Conservation (phyloP, 1,139 yeast genomes). For the Pichia sp. region DNA sequence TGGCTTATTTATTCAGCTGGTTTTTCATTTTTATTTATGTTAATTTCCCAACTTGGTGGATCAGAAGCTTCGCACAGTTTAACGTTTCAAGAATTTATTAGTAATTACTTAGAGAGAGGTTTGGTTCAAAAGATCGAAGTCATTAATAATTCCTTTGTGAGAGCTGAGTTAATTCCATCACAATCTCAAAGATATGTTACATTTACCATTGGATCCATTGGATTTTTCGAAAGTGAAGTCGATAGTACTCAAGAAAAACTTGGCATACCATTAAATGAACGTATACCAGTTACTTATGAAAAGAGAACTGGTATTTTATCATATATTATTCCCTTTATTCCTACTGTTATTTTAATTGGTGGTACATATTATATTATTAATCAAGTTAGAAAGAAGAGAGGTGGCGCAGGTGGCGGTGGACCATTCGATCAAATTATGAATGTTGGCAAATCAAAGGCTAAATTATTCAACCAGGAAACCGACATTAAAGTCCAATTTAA, state of each 20-base stretch:
- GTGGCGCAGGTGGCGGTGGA: constrained; percentile 40
- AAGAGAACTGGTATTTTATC: constrained; percentile 61
- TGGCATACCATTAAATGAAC: constrained; percentile 52
- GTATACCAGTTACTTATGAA: constrained; percentile 79
- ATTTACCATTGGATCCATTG: constrained; percentile 88
- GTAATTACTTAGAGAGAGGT: constrained; percentile 76
- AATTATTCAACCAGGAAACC: constrained; percentile 62
- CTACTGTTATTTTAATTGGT: constrained; percentile 78
- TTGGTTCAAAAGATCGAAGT: constrained; percentile 71
- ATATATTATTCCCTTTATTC: constrained; percentile 66
- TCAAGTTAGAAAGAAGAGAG: constrained; percentile 35
- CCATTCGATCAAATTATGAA: constrained; percentile 61
- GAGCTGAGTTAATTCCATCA: constrained; percentile 62
- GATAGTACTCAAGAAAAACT: constrained; percentile 68
- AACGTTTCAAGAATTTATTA: constrained; percentile 70
- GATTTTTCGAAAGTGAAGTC: constrained; percentile 80
- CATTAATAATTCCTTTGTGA: constrained; percentile 70
- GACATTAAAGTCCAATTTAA: constrained; percentile 66
- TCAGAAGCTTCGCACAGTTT: constrained; percentile 10
- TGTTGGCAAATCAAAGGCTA: constrained; percentile 78
- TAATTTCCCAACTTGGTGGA: constrained; percentile 6
- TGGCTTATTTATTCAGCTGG: constrained; percentile 18
- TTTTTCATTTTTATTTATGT: constrained; percentile 13
- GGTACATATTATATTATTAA: constrained; percentile 59
- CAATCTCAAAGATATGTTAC: constrained; percentile 33